Base-by-base conservation (phyloP, 2,329 filamentous ascomycete genomes). In the Aspergillus fumigatiaffinis region DNA sequence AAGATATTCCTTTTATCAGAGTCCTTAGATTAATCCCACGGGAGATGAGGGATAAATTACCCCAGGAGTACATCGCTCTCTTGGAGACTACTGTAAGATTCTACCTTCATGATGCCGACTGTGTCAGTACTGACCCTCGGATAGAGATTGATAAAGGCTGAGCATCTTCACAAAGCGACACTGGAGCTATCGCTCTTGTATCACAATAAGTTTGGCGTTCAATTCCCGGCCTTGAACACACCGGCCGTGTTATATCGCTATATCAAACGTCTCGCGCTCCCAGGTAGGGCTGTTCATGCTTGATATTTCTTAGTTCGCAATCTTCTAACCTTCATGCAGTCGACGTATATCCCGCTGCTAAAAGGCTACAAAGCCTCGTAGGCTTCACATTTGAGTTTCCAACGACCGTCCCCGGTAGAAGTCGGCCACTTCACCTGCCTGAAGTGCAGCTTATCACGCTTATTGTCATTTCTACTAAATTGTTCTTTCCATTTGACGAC, bases 401-500 rank as follows among this genome's bases (percentile, higher is more conserved):
- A 3, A 76, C 73, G 29, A 68, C 72, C 52, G 59, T 59, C 68
- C 56, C 60, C 53, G 74, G 75, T 58, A 74, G 79, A 58, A 74
- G 65, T 32, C 67, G 63, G 41, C 62, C 79, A 26, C 74, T 82
- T 8, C 79, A 85, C 52, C 82, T 88, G 60, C 91, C 94, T 0
- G 94, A 97, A 67, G 78, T 90, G 5, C 83, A 89, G 47, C 76
- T 97, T 1, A 79, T 91, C 55, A 81, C 87, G 3, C 77, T 91
- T 3, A 72, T 96, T 3, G 78, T 96, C 2, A 80, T 96, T 14
- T 85, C 89, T 3, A 86, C 88, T 3, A 97, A 97, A 66, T 72
- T 96, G 2, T 79, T 89, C 21, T 92, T 91, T 65, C 91, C 93
- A 0, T 85, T 96, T 48, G 85, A 91, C 66, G 76, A 78, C 23